These are phyloP conservation scores for Cystobasidium tubakii DNA, from an alignment of 768 basidiomycete species.

Conservation along the genomic window DNA sequence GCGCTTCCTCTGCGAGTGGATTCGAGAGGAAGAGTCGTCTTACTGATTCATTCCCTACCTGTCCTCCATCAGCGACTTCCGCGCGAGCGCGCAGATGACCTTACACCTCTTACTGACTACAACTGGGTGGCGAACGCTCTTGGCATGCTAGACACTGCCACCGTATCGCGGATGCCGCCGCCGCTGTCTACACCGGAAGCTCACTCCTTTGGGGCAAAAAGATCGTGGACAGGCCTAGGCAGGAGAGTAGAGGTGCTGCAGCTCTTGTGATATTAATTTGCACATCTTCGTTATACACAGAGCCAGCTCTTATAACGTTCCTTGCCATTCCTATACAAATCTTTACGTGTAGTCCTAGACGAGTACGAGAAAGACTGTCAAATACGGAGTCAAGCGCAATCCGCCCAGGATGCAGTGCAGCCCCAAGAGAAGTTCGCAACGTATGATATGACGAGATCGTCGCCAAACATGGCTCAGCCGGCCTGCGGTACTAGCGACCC, in stretches of 20 bases:
- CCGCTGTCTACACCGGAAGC: background rate
- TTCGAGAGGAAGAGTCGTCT: background rate
- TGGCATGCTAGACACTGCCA: constrained; percentile 51
- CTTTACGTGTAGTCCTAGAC: no score
- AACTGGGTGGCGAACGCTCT: constrained; percentile 66
- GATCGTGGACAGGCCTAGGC: constrained; percentile 70
- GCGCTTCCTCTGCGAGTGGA: background rate
- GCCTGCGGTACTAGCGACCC: no score
- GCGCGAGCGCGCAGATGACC: constrained; percentile 56
- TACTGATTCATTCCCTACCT: background rate
- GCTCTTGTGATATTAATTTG: background rate
- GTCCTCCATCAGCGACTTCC: constrained; percentile 37
- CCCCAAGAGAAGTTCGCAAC: no score
- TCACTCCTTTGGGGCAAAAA: constrained; percentile 50
- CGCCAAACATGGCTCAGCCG: no score
- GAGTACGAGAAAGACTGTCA: no score
- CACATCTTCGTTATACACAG: no score
- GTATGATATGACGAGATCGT: no score
- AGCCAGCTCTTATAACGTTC: no score
- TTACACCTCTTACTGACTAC: constrained; percentile 80
- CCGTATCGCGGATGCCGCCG: no score
- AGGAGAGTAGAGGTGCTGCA: constrained; percentile 58
- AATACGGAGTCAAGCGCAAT: no score
- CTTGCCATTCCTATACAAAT: no score
- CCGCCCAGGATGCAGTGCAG: no score